Conservation (phyloP, 2,329 filamentous ascomycete species). For the Mycosphaerella sp. region DNA sequence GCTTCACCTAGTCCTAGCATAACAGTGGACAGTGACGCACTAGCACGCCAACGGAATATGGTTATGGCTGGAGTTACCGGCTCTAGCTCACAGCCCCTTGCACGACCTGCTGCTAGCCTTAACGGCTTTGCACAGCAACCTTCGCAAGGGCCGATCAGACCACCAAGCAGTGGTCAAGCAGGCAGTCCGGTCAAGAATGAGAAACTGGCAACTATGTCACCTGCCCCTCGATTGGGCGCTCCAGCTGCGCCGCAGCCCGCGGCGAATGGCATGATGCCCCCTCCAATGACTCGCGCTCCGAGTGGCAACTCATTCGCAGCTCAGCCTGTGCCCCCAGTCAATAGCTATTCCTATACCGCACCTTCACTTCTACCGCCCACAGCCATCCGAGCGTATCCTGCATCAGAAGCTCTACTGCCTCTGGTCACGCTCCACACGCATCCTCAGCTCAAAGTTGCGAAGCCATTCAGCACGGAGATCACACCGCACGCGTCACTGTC, state of each 20-base stretch:
- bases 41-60: constrained; percentile 48
- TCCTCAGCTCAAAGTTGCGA: constrained; percentile 51
- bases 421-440: constrained; percentile 63
- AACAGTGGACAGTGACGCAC: constrained; percentile 50
- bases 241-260: constrained; percentile 11
- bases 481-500: constrained; percentile 59
- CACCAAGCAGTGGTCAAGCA: constrained; percentile 37
- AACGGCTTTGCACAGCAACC: constrained; percentile 32
- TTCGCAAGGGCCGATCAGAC: constrained; percentile 30
- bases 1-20: constrained; percentile 43
- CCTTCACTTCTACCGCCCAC: constrained; percentile 36
- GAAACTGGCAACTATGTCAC: constrained; percentile 37
- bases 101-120: constrained; percentile 23
- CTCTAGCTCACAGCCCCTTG: constrained; percentile 23
- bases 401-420: constrained; percentile 59
- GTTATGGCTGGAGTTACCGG: constrained; percentile 47
- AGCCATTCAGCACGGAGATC: constrained; percentile 58
- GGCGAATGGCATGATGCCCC: constrained; percentile 32
- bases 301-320: constrained; percentile 28
- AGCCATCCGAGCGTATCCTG: constrained; percentile 28
- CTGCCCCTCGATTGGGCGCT: constrained; percentile 36
- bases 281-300: constrained; percentile 25
- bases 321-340: constrained; percentile 19
- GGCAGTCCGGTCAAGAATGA: constrained; percentile 39
- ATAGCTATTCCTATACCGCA: constrained; percentile 30